These are phyloP conservation scores for Saccharomyces hybrid DNA, from an alignment of 1,139 yeast genomes.

Conservation along the genomic window DNA sequence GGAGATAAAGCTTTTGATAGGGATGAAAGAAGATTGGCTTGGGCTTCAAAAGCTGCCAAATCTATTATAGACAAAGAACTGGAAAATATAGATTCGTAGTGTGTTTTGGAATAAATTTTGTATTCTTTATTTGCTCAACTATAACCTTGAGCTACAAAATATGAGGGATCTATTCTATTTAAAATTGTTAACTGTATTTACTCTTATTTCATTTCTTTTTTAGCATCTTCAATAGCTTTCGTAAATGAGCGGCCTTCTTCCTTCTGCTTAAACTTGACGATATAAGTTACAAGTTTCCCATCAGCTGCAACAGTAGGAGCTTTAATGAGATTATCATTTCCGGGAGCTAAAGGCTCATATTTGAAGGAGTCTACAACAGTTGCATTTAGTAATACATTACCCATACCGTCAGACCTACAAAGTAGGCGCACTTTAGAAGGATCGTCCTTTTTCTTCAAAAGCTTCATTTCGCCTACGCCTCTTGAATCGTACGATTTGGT, in stretches of 20 bases:
- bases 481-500: constrained; percentile 47
- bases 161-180: background rate
- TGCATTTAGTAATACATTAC: constrained; percentile 69
- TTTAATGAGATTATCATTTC: constrained; percentile 46
- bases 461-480: constrained; percentile 79
- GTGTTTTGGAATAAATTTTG: background rate
- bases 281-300: constrained; percentile 48
- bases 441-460: constrained; percentile 50
- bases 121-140: background rate
- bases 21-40: constrained; percentile 54
- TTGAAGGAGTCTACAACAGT: constrained; percentile 45
- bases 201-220: constrained; percentile 23
- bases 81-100: constrained; percentile 11
- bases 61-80: constrained; percentile 15
- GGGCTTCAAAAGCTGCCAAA: constrained; percentile 40
- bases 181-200: constrained; percentile 1
- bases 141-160: background rate
- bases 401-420: constrained; percentile 84
- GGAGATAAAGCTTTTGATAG: constrained; percentile 34
- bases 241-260: constrained; percentile 62
- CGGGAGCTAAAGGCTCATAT: constrained; percentile 44
- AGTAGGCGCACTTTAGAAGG: constrained; percentile 61
- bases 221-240: constrained; percentile 44
- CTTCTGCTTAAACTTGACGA: constrained; percentile 64
- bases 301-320: constrained; percentile 49